Evolutionary conservation across 2,329 filamentous ascomycete species (phyloP), one percentile per base, ranked within the genome.

Genomic region (Cryphonectria carpinicola): DNA sequence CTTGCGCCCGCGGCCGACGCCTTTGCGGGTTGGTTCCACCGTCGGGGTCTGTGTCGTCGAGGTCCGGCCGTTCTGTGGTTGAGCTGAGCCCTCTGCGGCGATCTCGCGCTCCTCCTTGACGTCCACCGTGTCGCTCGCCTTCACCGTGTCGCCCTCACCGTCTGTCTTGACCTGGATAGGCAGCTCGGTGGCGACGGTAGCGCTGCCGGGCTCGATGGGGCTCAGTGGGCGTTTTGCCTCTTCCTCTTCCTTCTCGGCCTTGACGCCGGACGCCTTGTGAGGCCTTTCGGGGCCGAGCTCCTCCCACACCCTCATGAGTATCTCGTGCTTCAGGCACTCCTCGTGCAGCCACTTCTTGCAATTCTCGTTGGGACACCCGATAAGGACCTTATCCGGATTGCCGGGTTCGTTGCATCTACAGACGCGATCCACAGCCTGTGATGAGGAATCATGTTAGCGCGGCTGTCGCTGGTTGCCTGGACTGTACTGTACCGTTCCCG

Each of bases 301-400:
- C 41, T 84, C 80, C 76, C 82, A 88, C 0, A 86, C 84, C 41
- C 81, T 81, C 75, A 82, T 79, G 17, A 90, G 81, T 4, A 85
- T 82, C 19, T 88, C 85, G 74, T 89, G 84, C 43, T 84, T 81
- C n/a, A 92, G 81, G 74, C 89, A 92, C 62, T 89, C 85, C 69
- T 88, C 84, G 74, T 92, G 89, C 71, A 91, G 84, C 89, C 89
- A 91, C 68, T 84, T 85, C 67, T 84, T 84, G 77, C 89, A 92
- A 1, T 79, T 76, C 17, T 83, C 76, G 71, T 84, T 85, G 13
- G 84, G 85, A 78, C 89, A 92, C 69, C 87, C 86, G 65, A 90
- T 83, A 54, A 91, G 79, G 32, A 84, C 83, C 74, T 86, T 87
- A 73, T 91, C 88, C 35, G 89, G 89, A 72, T 91, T 89, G 74